Conservation (phyloP, 2,329 filamentous ascomycete species). For the Fusarium succisae region DNA sequence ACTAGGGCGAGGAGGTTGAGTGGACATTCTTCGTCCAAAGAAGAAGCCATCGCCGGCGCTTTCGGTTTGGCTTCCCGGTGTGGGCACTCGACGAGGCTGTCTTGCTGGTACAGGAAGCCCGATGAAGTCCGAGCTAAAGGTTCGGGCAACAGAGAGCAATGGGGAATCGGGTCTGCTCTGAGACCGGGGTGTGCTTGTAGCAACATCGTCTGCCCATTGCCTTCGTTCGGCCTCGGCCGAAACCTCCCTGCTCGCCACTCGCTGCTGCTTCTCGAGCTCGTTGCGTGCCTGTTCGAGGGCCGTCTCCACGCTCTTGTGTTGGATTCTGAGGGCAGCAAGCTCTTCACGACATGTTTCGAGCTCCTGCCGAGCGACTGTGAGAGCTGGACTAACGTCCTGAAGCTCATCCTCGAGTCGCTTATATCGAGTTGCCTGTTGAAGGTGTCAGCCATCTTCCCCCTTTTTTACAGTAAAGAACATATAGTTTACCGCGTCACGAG, state of each 20-base stretch:
- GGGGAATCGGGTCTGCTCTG: conserved; percentile 66
- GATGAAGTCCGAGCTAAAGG: conserved; percentile 64
- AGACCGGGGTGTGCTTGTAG: conserved; percentile 53
- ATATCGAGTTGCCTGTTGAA: conserved; percentile 65
- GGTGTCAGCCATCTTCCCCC: conserved; percentile 27
- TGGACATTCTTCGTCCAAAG: conserved; percentile 59
- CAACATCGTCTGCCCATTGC: conserved; percentile 63
- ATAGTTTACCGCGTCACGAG: conserved; percentile 80
- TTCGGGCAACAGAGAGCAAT: conserved; percentile 59
- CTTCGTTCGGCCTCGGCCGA: conserved; percentile 55
- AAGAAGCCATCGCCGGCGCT: conserved; percentile 51
- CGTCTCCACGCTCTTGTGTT: conserved; percentile 72
- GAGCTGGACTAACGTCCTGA: conserved; percentile 71
- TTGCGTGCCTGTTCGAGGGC: conserved; percentile 65
- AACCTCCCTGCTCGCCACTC: conserved; percentile 40
- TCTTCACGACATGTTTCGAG: conserved; percentile 67
- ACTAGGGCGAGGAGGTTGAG: conserved; percentile 57
- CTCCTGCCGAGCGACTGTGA: conserved; percentile 73
- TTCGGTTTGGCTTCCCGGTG: conserved; percentile 61
- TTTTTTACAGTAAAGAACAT: not conserved
- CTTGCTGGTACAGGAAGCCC: conserved; percentile 55
- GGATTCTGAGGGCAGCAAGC: conserved; percentile 69
- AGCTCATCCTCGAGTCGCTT: conserved; percentile 84
- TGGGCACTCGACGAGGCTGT: conserved; percentile 45
- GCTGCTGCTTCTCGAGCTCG: conserved; percentile 62